phyloP scores from a whole-genome alignment of 169 alveolate species.

The Cryptosporidium felis region DNA sequence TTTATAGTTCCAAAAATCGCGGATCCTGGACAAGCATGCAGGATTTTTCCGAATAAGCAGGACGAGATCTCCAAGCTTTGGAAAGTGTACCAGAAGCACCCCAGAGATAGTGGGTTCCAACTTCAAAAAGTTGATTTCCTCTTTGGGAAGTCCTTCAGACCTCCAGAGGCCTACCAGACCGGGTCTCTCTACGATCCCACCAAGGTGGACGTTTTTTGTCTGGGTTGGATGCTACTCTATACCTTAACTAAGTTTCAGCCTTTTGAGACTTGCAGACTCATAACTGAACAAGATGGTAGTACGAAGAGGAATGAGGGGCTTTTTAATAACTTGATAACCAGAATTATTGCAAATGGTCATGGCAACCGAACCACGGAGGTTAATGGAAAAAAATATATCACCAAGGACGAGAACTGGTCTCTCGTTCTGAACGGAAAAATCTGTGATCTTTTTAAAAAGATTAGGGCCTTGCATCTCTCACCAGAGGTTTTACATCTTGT shows the following conservation, averaged over 20 bases:
- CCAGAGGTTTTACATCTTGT: constrained; percentile 21
- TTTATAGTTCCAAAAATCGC: constrained; percentile 76
- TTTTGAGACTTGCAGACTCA: constrained; percentile 72
- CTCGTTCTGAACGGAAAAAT: constrained; percentile 12
- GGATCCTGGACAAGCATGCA: constrained; percentile 83
- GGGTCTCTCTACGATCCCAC: constrained; percentile 76
- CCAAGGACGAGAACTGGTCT: constrained; percentile 60
- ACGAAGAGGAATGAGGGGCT: constrained; percentile 8
- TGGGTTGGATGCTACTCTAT: constrained; percentile 81
- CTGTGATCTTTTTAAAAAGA: constrained; percentile 17
- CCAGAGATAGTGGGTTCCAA: constrained; percentile 47
- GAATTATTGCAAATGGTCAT: not conserved
- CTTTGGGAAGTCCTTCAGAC: constrained; percentile 81
- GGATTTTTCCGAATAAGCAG: constrained; percentile 62
- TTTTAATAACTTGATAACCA: not conserved
- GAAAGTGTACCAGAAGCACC: constrained; percentile 27
- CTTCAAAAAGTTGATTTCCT: constrained; percentile 68
- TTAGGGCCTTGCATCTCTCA: constrained; percentile 58
- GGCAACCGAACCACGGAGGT: not conserved
- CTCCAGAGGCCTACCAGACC: constrained; percentile 80
- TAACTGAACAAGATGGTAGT: constrained; percentile 6
- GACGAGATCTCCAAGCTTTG: not conserved
- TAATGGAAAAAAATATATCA: not conserved
- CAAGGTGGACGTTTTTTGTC: constrained; percentile 80
- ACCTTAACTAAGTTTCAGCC: constrained; percentile 80